phyloP scores from a whole-genome alignment of 2,329 filamentous ascomycete species.

The Chrysosporium queenslandicum region DNA sequence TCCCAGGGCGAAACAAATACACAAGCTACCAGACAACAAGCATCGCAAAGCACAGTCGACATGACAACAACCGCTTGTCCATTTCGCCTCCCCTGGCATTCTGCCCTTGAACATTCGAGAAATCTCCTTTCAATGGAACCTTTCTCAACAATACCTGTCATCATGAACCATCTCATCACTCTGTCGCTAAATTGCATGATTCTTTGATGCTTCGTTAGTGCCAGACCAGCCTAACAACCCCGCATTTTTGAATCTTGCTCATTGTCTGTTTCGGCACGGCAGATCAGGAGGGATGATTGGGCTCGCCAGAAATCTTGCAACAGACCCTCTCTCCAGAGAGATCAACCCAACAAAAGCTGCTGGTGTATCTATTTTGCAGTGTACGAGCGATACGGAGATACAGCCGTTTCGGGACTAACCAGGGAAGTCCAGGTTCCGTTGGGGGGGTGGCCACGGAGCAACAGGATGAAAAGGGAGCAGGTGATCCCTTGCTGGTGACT shows the following conservation, averaged over 20 bases:
- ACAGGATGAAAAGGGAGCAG: not conserved
- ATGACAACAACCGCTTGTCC: not conserved
- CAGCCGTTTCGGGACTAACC: slow-evolving; percentile 1
- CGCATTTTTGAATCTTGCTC: not conserved
- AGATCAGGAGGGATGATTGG: not conserved
- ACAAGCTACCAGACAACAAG: too few species aligned
- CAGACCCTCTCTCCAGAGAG: not conserved
- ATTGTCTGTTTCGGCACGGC: not conserved
- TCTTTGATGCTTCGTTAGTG: too few species aligned
- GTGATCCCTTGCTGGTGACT: slow-evolving; percentile 6
- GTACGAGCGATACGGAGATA: not conserved
- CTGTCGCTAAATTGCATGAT: not conserved
- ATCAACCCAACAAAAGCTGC: slow-evolving; percentile 2
- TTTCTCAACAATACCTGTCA: too few species aligned
- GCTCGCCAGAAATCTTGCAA: too few species aligned
- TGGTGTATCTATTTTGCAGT: too few species aligned
- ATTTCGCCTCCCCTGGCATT: not conserved
- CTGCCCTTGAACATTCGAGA: not conserved
- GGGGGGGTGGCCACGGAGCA: too few species aligned
- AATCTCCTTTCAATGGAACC: too few species aligned
- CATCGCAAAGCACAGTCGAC: not conserved
- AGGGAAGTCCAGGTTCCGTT: not conserved
- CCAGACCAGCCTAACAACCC: not conserved
- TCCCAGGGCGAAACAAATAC: too few species aligned
- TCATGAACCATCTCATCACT: too few species aligned